phyloP scores from a whole-genome alignment of 805 yeast species.

The Lipomyces yamadae region DNA sequence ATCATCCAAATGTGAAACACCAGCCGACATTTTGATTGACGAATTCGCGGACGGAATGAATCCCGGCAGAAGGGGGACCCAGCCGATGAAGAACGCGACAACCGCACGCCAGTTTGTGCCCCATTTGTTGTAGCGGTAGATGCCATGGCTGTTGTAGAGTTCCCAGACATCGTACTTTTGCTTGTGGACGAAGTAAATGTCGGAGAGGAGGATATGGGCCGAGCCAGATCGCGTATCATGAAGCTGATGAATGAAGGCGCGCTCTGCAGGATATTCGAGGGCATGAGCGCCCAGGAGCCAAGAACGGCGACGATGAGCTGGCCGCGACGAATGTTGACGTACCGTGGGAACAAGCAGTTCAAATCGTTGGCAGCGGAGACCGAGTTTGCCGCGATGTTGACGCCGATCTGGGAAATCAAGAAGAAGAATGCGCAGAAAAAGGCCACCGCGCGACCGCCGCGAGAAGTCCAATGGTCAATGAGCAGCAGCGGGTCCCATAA shows the following conservation, averaged over 20 bases:
- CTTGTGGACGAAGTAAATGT: conserved; percentile 51
- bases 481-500: conserved; percentile 35
- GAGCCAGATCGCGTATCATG: conserved; percentile 51
- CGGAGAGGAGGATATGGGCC: conserved; percentile 51
- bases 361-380: too few species aligned
- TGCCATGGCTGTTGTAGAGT: conserved; percentile 49
- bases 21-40: conserved; percentile 58
- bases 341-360: too few species aligned
- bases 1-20: conserved; percentile 63
- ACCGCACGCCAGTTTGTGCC: conserved; percentile 55
- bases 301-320: conserved; percentile 49
- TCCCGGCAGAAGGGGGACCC: too few species aligned
- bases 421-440: too few species aligned
- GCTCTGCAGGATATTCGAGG: conserved; percentile 51
- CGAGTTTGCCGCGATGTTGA: too few species aligned
- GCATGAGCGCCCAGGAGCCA: conserved; percentile 47
- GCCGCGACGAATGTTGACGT: too few species aligned
- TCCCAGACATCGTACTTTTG: conserved; percentile 51
- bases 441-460: conserved; percentile 37
- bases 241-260: conserved; percentile 48
- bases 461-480: conserved; percentile 32
- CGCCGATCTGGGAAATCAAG: too few species aligned
- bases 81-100: conserved; percentile 47
- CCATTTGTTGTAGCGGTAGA: conserved; percentile 51
- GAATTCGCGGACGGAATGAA: conserved; percentile 38